Base-by-base conservation (phyloP, 2,329 filamentous ascomycete genomes). In the Saccharata proteae region DNA sequence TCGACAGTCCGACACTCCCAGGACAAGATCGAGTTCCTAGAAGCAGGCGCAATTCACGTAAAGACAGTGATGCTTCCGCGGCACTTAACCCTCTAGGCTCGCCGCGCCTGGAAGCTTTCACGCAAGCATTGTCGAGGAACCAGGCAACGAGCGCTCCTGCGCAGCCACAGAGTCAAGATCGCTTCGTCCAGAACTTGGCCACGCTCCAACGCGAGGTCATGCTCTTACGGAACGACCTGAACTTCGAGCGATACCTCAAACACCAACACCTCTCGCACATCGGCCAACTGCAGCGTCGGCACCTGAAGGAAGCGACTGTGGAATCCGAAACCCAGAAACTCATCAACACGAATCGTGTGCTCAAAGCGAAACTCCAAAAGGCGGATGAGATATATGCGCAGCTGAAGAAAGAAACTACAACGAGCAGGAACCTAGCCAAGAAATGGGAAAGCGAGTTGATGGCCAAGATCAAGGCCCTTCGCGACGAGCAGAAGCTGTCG, bases 241-340 rank as follows among this genome's bases (percentile, higher is more conserved):
- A 80, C 41, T 90, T 88, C 46, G 83, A 90, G 51, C 69, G 80
- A 16, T 88, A 84, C 52, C 67, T 88, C 45, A 88, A 86, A 49
- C 74, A 84, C 40, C 82, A 90, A 46, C 82, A 88, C 50, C 71
- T 86, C 41, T 71, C 77, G 2, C 80, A 88, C 37, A 86, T 90
- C 47, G 80, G 80, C 1, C 79, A 83, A 45, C 58, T 90, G 24
- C 77, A 81, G 42, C 68, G 80, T 10, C 75, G 76, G 39, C 77
- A 84, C 36, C 73, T 88, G 40, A 72, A 72, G 40, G 79, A 86
- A 50, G 80, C 80, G 6, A 79, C 80, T 2, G 78, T 74, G 1
- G 82, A 88, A 49, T 81, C 82, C 1, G 81, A 90, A 48, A 84
- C 79, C 2, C 80, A 88, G 42, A 84, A 85, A 32, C 59, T 90